Base-by-base conservation (phyloP, 2,329 filamentous ascomycete species). In the Dactylella cylindrospora region DNA sequence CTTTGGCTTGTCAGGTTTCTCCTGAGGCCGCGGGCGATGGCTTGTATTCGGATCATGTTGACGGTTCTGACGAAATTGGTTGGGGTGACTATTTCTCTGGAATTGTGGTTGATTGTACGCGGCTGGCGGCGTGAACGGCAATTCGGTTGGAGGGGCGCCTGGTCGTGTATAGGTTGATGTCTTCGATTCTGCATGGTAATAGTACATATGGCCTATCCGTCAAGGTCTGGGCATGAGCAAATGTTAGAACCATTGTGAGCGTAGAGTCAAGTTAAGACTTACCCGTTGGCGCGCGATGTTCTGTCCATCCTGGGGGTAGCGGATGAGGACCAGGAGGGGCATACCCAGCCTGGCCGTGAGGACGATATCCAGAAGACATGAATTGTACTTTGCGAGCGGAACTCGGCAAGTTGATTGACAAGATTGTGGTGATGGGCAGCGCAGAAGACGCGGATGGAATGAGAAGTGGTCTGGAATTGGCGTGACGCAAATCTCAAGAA, bases 111-210 rank as follows among this genome's bases (percentile, higher is more conserved):
- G 31, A 20, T 19, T 31, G 44, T 19, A 49, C 19, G n/a, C 17
- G 19, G 31, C 41, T 9, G 64, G 44, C 17, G 66, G 53, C 22
- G 46, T 52, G 47, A 51, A 65, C 46, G 61, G 47, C 23, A 62
- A 66, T 45, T 65, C 47, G 38, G 68, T 38, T 25, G 71, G 68
- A 13, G 70, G 65, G 7, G 73, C 70, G 57, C 75, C 74, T n/a
- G 90, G 90, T 26, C 88, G 83, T 31, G 80, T 85, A 72, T 95
- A 96, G 35, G 90, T 95, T 0, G 90, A 95, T 69, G 88, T 81
- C 69, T 93, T 89, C 1, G 88, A 91, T 51, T 80, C 77, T 38
- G 83, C 77, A 74, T 95, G 85, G 76, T 94, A 93, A 74, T 90
- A 96, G 75, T 95, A 96, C 22, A 79, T 79, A 73, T 95, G 90